phyloP scores from a whole-genome alignment of 768 basidiomycete species.

The Holtermanniella nyarrowii region DNA sequence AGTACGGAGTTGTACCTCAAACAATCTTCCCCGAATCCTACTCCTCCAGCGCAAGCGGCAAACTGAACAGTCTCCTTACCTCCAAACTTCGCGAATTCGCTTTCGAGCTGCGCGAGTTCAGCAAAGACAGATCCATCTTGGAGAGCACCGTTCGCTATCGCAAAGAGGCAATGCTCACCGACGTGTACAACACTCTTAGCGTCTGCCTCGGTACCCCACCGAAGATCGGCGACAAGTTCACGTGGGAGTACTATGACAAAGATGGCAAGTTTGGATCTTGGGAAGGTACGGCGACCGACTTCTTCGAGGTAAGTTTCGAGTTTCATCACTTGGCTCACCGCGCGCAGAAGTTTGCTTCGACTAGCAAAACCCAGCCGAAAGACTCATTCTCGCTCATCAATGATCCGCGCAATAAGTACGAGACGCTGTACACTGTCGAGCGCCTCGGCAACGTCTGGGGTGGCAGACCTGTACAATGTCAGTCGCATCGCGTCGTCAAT shows the following conservation, averaged over 20 bases:
- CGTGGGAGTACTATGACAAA: slow-evolving; percentile 81
- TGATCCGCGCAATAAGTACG: slow-evolving; percentile 78
- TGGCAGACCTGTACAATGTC: slow-evolving; percentile 72
- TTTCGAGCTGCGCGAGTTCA: slow-evolving; percentile 58
- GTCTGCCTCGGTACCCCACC: slow-evolving; percentile 82
- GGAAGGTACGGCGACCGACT: slow-evolving; percentile 72
- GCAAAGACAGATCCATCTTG: slow-evolving; percentile 42
- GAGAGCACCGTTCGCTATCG: slow-evolving; percentile 53
- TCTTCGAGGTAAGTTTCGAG: slow-evolving; percentile 54
- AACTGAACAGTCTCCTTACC: slow-evolving; percentile 70
- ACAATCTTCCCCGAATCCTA: slow-evolving; percentile 66
- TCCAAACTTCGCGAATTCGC: slow-evolving; percentile 86
- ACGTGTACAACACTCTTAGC: slow-evolving; percentile 72
- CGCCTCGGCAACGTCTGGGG: slow-evolving; percentile 89
- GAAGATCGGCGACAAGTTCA: slow-evolving; percentile 55
- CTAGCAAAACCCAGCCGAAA: slow-evolving; percentile 44
- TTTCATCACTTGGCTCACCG: slow-evolving; percentile 50
- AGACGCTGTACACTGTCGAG: slow-evolving; percentile 78
- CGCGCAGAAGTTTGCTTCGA: not conserved
- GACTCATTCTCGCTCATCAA: slow-evolving; percentile 89
- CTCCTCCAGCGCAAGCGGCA: slow-evolving; percentile 63
- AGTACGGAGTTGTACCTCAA: slow-evolving; percentile 81
- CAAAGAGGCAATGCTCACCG: slow-evolving; percentile 75
- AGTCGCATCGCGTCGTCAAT: slow-evolving; percentile 29
- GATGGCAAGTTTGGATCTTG: slow-evolving; percentile 64